These are phyloP conservation scores for Diaporthe sp. DNA, from an alignment of 2,329 filamentous ascomycete species.

Conservation along the genomic window DNA sequence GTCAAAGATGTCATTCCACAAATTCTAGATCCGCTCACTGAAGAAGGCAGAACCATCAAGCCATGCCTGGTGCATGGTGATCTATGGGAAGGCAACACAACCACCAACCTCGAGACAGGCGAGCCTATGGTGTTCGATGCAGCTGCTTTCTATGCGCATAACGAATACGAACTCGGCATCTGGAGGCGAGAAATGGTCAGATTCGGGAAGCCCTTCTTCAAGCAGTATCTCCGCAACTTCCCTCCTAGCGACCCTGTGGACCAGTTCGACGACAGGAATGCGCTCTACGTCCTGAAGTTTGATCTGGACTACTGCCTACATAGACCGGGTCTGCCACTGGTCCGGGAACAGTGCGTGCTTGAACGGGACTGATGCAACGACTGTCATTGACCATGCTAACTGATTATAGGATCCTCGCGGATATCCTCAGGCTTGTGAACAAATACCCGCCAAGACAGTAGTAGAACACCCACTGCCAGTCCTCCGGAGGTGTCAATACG, in stretches of 20 bases:
- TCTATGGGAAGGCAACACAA: constrained; percentile 13
- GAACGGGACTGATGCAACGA: no score
- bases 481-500: no score
- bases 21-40: background rate
- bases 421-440: constrained; percentile 6
- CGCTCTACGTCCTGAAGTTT: constrained; percentile 28
- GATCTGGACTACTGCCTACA: constrained; percentile 9
- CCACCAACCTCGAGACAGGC: constrained; percentile 6
- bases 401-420: background rate
- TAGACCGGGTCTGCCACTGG: background rate
- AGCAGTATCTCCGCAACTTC: constrained; percentile 31
- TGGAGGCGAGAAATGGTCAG: constrained; percentile 13
- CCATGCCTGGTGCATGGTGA: constrained; percentile 24
- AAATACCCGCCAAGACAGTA: background rate
- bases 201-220: background rate
- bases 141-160: constrained; percentile 19
- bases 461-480: no score
- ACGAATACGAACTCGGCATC: constrained; percentile 16
- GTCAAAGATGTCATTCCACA: constrained; percentile 10
- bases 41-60: constrained; percentile 9
- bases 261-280: constrained; percentile 34
- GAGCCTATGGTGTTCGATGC: constrained; percentile 12
- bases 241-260: constrained; percentile 31
- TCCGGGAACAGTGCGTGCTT: background rate
- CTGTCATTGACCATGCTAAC: background rate